A percentile compares a stretch with the other conserved stretches of the same genome.
These are phyloP conservation scores for Mortierella claussenii DNA, from an alignment of 192 early-diverging fungal species.

Conservation along the genomic window DNA sequence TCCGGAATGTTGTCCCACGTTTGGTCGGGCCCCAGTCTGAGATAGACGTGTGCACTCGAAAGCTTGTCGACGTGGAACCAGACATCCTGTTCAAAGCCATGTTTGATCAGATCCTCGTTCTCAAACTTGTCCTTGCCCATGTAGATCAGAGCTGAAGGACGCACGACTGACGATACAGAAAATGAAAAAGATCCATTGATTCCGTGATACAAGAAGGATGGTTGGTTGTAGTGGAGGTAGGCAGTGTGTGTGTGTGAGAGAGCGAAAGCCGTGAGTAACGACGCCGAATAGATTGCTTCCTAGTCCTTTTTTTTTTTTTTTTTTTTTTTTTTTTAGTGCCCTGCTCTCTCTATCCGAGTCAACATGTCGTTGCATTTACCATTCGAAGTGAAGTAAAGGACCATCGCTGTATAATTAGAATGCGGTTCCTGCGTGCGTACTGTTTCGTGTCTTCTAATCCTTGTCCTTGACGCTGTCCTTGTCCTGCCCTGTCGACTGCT, in stretches of 20 bases:
- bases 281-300: too few relatives aligned
- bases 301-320: too few relatives aligned
- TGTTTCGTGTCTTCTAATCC: too few relatives aligned
- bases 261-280: background rate
- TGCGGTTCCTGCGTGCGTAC: background rate
- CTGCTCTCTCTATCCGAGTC: background rate
- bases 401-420: slow-evolving; percentile 58
- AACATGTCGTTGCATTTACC: slow-evolving; percentile 20
- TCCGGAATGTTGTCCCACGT: slow-evolving; percentile 87
- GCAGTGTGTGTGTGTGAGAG: background rate
- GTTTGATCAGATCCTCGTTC: slow-evolving; percentile 96
- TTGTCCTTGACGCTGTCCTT: too few relatives aligned
- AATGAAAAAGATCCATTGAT: too few relatives aligned
- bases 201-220: too few relatives aligned
- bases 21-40: slow-evolving; percentile 74
- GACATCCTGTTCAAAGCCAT: slow-evolving; percentile 95
- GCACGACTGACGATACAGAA: slow-evolving; percentile 61
- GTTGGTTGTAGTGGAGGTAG: too few relatives aligned
- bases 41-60: slow-evolving; percentile 96
- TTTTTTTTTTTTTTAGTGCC: too few relatives aligned
- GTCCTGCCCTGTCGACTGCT: too few relatives aligned
- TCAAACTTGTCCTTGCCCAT: slow-evolving; percentile 99
- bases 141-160: slow-evolving; percentile 84
- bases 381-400: slow-evolving; percentile 78
- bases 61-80: slow-evolving; percentile 99